phyloP scores from a whole-genome alignment of 352 stramenopile genomes.

The Globisporangium megalacanthum region DNA sequence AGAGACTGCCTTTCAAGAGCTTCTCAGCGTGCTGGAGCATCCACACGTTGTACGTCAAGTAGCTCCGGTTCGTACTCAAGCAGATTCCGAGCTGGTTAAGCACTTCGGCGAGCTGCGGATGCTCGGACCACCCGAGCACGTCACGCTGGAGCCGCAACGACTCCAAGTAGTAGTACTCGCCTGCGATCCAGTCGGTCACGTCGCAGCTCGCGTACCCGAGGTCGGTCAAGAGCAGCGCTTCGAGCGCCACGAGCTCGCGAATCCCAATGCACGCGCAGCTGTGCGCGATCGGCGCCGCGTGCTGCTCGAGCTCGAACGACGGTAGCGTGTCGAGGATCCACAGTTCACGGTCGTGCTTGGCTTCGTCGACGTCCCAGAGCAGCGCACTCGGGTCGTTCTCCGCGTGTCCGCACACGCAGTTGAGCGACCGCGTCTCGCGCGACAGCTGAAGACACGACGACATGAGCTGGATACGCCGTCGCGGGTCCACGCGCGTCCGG shows the following conservation, averaged over 20 bases:
- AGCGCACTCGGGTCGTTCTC: conserved; percentile 67
- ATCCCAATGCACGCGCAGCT: conserved; percentile 66
- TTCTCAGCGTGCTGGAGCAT: conserved; percentile 67
- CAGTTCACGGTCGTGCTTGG: conserved; percentile 65
- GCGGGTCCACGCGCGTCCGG: conserved; percentile 65
- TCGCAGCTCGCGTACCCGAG: conserved; percentile 74
- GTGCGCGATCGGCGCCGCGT: conserved; percentile 17
- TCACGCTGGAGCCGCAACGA: conserved; percentile 72
- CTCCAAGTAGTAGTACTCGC: conserved; percentile 74
- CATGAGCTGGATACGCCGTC: conserved; percentile 58
- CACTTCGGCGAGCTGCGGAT: conserved; percentile 74
- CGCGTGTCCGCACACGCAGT: conserved; percentile 60
- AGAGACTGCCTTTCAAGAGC: conserved; percentile 58
- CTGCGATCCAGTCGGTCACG: conserved; percentile 69
- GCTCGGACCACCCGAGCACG: conserved; percentile 65
- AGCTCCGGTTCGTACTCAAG: conserved; percentile 65
- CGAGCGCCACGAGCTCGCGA: conserved; percentile 63
- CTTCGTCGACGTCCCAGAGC: conserved; percentile 70
- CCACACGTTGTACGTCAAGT: conserved; percentile 69
- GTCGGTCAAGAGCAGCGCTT: conserved; percentile 70
- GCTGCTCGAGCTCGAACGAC: conserved; percentile 51
- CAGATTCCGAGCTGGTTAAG: conserved; percentile 79
- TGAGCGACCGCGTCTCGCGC: conserved; percentile 54
- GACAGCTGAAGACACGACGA: conserved; percentile 70
- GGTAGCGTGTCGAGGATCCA: conserved; percentile 52